phyloP scores from a whole-genome alignment of 1,284 basidiomycete genomes.

The Mycosarcoma mackinlayi region DNA sequence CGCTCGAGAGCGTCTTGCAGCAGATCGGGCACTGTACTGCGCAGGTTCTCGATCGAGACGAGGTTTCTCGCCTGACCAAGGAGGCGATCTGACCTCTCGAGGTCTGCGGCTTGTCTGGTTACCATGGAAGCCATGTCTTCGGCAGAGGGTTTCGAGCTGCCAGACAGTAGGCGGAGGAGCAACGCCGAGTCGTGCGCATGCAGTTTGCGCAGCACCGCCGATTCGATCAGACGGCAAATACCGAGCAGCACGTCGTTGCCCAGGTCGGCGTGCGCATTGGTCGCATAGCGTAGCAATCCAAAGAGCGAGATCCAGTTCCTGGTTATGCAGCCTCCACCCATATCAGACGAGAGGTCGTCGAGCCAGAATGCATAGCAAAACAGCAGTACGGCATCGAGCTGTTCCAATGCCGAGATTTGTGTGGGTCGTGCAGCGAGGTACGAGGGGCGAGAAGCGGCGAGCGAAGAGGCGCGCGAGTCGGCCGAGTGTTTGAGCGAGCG shows the following conservation, averaged over 20 bases:
- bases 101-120: conserved; percentile 3
- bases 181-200: conserved; percentile 38
- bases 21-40: conserved; percentile 6
- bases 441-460: conserved; percentile 14
- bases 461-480: conserved; percentile 39
- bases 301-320: conserved; percentile 52
- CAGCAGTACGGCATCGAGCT: conserved; percentile 71
- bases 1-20: neutral
- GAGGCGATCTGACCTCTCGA: conserved; percentile 22
- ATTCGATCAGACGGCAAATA: conserved; percentile 48
- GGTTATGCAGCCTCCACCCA: conserved; percentile 7
- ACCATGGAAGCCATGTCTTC: conserved; percentile 5
- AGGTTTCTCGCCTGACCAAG: conserved; percentile 6
- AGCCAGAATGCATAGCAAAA: conserved; percentile 72
- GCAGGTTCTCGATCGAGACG: conserved; percentile 9
- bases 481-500: conserved; percentile 67
- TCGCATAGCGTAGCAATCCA: conserved; percentile 45
- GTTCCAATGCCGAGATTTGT: conserved; percentile 69
- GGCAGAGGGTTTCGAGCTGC: neutral
- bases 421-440: conserved; percentile 31
- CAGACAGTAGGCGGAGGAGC: neutral
- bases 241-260: conserved; percentile 42
- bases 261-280: conserved; percentile 30
- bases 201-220: conserved; percentile 43
- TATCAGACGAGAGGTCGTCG: conserved; percentile 65